A percentile compares a stretch with the other conserved stretches of the same genome.
Evolutionary conservation across 805 yeast species (phyloP).

Genomic region (Saturnispora quitensis): DNA sequence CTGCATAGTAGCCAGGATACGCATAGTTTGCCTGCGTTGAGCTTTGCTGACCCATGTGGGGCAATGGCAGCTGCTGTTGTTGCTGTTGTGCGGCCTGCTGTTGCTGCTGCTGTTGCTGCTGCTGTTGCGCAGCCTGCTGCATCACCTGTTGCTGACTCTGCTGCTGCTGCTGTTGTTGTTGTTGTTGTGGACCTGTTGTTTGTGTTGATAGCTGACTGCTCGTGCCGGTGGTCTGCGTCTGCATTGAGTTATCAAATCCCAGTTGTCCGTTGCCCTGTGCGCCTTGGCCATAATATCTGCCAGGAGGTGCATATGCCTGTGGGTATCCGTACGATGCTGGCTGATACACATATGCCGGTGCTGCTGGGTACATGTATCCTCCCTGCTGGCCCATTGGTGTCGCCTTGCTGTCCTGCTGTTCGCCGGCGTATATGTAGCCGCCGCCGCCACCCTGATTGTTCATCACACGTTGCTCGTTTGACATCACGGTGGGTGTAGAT

Average conservation of each 20-base stretch:
- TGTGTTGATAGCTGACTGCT: background rate
- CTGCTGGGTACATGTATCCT: conserved; percentile 1
- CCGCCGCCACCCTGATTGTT: background rate
- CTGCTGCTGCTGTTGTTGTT: background rate
- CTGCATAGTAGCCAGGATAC: conserved; percentile 1
- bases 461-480: background rate
- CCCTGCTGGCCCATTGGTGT: background rate
- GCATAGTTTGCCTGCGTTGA: background rate
- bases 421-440: background rate
- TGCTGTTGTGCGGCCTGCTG: too few species aligned
- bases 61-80: background rate
- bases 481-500: background rate
- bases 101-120: background rate
- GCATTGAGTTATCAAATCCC: background rate
- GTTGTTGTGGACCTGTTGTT: background rate
- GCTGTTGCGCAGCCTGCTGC: conserved; percentile 4
- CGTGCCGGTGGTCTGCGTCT: background rate
- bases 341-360: background rate
- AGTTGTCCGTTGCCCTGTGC: background rate
- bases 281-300: background rate
- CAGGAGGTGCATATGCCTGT: conserved; percentile 1
- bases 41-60: background rate
- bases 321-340: background rate
- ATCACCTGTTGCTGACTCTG: conserved; percentile 5
- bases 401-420: background rate